A percentile compares a stretch with the other conserved stretches of the same genome.
Conservation (phyloP, 192 early-diverging fungal genomes). For the Rhizoclosmatium sp. region DNA sequence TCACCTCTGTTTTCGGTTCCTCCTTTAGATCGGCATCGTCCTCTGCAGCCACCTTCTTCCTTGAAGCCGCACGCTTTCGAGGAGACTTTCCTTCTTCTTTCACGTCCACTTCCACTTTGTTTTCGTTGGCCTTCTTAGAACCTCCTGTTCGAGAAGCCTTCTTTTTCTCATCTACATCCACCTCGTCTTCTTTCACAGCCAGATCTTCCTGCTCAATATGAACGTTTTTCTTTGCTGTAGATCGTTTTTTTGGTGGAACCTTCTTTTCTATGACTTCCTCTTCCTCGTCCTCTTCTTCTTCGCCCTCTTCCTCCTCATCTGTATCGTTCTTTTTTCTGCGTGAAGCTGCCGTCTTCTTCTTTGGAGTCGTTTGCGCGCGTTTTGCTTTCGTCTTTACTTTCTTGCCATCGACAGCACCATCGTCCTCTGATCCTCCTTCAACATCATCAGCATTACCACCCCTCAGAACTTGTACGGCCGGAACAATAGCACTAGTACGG, state of each 20-base stretch:
- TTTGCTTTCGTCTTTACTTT: neutral
- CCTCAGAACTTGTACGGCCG: conserved; percentile 61
- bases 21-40: no score
- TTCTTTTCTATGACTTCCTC: neutral
- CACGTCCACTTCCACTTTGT: no score
- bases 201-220: neutral
- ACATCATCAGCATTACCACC: conserved; percentile 3
- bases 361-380: neutral
- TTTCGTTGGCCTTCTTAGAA: no score
- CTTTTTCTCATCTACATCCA: neutral
- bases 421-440: neutral
- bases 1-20: no score
- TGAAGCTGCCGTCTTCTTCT: neutral
- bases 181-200: neutral
- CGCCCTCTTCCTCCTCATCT: conserved; percentile 1
- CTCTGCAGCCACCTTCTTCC: no score
- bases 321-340: neutral
- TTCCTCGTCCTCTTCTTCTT: neutral
- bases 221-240: neutral
- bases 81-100: no score
- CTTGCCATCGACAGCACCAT: neutral
- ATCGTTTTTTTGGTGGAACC: neutral
- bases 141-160: neutral
- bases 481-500: conserved; percentile 70
- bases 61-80: no score